Conservation (phyloP, 2,329 filamentous ascomycete genomes). For the Rhynchosporium graminicola region DNA sequence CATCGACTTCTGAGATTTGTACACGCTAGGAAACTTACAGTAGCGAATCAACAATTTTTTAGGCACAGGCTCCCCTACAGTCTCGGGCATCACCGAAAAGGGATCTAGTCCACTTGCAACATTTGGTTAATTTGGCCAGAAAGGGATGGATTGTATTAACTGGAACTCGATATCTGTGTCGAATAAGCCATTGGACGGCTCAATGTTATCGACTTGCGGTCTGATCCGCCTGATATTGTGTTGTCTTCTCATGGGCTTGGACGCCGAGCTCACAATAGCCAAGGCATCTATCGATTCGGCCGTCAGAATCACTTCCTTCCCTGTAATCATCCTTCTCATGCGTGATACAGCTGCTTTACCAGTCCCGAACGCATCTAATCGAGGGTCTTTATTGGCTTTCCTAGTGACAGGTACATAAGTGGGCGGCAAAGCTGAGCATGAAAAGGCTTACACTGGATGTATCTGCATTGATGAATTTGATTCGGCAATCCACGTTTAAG, state of each 20-base stretch:
- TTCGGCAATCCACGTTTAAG: constrained; percentile 23
- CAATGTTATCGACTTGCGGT: background rate
- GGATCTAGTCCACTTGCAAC: constrained; percentile 23
- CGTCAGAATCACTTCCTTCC: constrained; percentile 25
- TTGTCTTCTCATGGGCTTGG: background rate
- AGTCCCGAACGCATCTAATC: background rate
- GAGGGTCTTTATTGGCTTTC: constrained; percentile 5
- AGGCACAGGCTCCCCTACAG: constrained; percentile 19
- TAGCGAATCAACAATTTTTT: constrained; percentile 26
- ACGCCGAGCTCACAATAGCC: background rate
- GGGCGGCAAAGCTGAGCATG: background rate
- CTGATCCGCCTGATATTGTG: background rate
- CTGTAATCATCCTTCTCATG: constrained; percentile 23
- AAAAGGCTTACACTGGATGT: constrained; percentile 25
- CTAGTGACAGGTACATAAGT: constrained; percentile 15
- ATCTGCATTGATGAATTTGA: constrained; percentile 23
- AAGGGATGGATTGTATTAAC: background rate
- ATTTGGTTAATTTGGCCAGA: constrained; percentile 16
- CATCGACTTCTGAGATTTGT: background rate
- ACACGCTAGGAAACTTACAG: constrained; percentile 15
- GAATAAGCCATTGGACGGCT: background rate
- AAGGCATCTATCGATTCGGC: constrained; percentile 25
- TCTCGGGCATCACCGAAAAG: constrained; percentile 19
- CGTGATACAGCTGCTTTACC: constrained; percentile 18
- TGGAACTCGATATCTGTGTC: background rate